Percentiles rank a stretch among this genome's conserved stretches.
These are phyloP conservation scores for Fonticula alba DNA, from an alignment of 78 protist species.

Conservation along the genomic window DNA sequence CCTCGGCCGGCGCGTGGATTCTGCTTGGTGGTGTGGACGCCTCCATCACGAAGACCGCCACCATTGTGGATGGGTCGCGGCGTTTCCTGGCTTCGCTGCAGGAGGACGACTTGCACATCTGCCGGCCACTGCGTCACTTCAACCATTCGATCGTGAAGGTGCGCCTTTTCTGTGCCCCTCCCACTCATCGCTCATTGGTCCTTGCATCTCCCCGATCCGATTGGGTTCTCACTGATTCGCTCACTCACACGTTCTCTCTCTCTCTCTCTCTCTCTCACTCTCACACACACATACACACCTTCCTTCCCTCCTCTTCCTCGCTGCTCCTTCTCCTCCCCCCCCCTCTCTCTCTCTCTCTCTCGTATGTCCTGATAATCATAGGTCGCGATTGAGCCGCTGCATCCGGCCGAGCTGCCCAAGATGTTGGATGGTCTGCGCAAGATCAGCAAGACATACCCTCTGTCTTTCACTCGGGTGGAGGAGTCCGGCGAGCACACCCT, in stretches of 20 bases:
- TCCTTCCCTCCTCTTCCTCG: too few relatives aligned
- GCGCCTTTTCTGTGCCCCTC: too few relatives aligned
- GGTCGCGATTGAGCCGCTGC: conserved; percentile 74
- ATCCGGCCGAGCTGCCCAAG: conserved; percentile 89
- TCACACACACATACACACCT: too few relatives aligned
- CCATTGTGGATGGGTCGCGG: conserved; percentile 20
- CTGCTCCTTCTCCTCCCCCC: too few relatives aligned
- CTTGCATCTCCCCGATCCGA: too few relatives aligned
- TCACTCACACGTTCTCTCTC: too few relatives aligned
- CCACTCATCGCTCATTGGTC: too few relatives aligned
- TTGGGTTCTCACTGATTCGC: too few relatives aligned
- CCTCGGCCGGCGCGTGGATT: conserved; percentile 77
- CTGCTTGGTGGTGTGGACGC: conserved; percentile 79
- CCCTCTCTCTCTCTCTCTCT: too few relatives aligned
- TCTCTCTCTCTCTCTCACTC: too few relatives aligned
- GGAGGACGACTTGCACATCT: conserved; percentile 15
- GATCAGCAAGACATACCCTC: conserved; percentile 78
- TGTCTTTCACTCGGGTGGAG: conserved; percentile 60
- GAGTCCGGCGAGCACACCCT: conserved; percentile 93
- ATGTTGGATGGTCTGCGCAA: conserved; percentile 86
- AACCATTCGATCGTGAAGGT: conserved; percentile 57
- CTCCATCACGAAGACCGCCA: conserved; percentile 64
- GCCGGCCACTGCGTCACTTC: conserved; percentile 13
- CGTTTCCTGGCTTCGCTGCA: too few relatives aligned
- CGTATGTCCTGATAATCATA: too few relatives aligned